phyloP scores from a whole-genome alignment of 257 asterid genomes.

The Solanum lycopersicoides region DNA sequence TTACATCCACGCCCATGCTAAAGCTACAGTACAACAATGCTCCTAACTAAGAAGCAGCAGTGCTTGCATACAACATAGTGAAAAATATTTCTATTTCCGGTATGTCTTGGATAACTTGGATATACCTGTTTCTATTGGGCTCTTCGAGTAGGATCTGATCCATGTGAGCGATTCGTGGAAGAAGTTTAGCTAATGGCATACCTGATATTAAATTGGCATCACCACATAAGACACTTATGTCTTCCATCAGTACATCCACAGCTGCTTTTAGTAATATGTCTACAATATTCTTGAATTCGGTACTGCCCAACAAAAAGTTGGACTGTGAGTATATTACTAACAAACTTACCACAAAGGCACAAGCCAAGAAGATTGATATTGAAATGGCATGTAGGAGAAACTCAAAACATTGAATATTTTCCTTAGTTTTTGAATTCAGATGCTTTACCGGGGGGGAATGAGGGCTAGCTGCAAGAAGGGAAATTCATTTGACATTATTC shows the following conservation, averaged over 20 bases:
- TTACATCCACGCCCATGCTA: background rate
- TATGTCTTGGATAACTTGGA: slow-evolving; percentile 35
- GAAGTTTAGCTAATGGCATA: slow-evolving; percentile 68
- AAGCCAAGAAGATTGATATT: background rate
- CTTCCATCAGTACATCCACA: slow-evolving; percentile 38
- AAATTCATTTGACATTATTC: background rate
- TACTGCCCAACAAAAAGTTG: slow-evolving; percentile 18
- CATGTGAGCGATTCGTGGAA: slow-evolving; percentile 59
- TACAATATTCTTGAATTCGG: slow-evolving; percentile 51
- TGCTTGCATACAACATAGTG: slow-evolving; percentile 69
- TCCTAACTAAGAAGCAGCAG: slow-evolving; percentile 33
- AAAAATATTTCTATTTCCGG: slow-evolving; percentile 75
- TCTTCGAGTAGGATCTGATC: slow-evolving; percentile 50
- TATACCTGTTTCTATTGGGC: slow-evolving; percentile 49
- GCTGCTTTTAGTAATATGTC: slow-evolving; percentile 44
- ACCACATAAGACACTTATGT: slow-evolving; percentile 22
- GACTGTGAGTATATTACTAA: background rate
- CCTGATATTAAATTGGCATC: slow-evolving; percentile 34
- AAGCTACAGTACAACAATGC: background rate
- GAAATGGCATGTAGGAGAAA: background rate
- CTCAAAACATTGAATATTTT: background rate
- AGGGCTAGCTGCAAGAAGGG: background rate
- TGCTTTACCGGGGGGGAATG: background rate
- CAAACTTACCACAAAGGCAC: background rate
- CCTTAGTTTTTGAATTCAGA: background rate